Base-by-base conservation (phyloP, 208 protist genomes). In the Tritrichomonas foetus region DNA sequence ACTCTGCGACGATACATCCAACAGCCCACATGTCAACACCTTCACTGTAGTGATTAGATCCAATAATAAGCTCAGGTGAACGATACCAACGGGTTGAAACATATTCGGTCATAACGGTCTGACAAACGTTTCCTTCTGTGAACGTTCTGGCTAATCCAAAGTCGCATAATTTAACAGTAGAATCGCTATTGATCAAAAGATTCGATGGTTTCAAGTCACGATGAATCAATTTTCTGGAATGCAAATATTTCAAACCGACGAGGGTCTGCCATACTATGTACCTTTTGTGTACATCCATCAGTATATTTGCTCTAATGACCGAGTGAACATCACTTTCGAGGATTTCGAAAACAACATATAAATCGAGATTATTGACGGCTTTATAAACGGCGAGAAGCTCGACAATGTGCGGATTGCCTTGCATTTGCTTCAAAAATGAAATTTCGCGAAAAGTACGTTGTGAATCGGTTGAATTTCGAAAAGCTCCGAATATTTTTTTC, bases 181-280 rank as follows among this genome's bases (percentile, higher is more conserved):
- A 98, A 25, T 97, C 97, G 13, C 96, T 96, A 95, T 99, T 99
- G 53, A 98, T 96, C 30, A 99, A 95, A 36, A 99, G 96, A 95
- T 99, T 99, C 39, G 97, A 97, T 25, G 98, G 98, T 94, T 99
- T 99, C 66, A 99, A 97, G 92, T 99, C 98, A 47, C 98, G 96
- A 94, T 98, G 98, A 94, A 99, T 97, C 41, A 95, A 49, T 13
- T 94, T 30, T 50, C 80, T 8, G 30, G 94, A 95, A 92, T 96
- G 95, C 13, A 96, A 55, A 93, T 96, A 96, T 78, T 96, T 95
- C 13, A 96, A 94, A 16, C 93, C 89, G 75, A 95, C 96, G 27
- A 97, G 78, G 16, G 95, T 13, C 78, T 97, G 96, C 66, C 97
- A 97, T 11, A 97, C 93, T 66, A 97, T 95, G 93, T 96, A 97